Percentiles rank a stretch among this genome's conserved stretches.
These are phyloP conservation scores for Borovskyia barvae DNA, from an alignment of 208 protist species.

Conservation along the genomic window DNA sequence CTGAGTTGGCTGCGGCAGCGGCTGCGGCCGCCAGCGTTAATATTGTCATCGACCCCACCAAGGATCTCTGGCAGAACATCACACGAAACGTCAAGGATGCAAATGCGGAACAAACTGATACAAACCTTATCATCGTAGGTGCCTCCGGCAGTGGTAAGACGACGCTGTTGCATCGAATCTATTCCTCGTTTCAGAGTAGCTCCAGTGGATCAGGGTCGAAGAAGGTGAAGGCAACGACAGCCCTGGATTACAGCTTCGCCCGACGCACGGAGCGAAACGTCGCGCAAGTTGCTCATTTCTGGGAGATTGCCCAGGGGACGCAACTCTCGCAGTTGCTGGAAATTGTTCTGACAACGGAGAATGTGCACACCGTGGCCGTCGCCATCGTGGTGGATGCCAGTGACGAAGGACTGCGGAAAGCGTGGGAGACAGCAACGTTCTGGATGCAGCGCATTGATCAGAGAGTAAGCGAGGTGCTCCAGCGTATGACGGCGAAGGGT, in stretches of 20 bases:
- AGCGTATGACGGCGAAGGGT: slow-evolving; percentile 79
- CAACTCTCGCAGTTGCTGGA: slow-evolving; percentile 82
- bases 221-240: slow-evolving; percentile 84
- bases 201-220: slow-evolving; percentile 24
- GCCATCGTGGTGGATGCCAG: slow-evolving; percentile 84
- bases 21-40: slow-evolving; percentile 14
- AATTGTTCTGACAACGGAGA: slow-evolving; percentile 85
- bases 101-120: slow-evolving; percentile 56
- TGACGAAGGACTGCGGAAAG: slow-evolving; percentile 27
- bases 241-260: slow-evolving; percentile 86
- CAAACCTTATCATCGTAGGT: slow-evolving; percentile 73
- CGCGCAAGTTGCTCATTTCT: slow-evolving; percentile 86
- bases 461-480: slow-evolving; percentile 55
- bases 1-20: neutral
- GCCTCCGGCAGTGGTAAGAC: slow-evolving; percentile 76
- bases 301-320: slow-evolving; percentile 86
- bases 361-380: slow-evolving; percentile 69
- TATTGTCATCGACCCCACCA: slow-evolving; percentile 72
- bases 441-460: slow-evolving; percentile 76
- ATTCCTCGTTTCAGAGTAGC: slow-evolving; percentile 44
- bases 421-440: slow-evolving; percentile 74
- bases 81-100: slow-evolving; percentile 68
- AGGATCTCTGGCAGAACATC: slow-evolving; percentile 91
- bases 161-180: slow-evolving; percentile 74
- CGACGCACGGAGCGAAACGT: slow-evolving; percentile 76